A percentile compares a stretch with the other conserved stretches of the same genome.
Evolutionary conservation across 164 flowering plant species (phyloP).

Genomic region (Aristolochia contorta): DNA sequence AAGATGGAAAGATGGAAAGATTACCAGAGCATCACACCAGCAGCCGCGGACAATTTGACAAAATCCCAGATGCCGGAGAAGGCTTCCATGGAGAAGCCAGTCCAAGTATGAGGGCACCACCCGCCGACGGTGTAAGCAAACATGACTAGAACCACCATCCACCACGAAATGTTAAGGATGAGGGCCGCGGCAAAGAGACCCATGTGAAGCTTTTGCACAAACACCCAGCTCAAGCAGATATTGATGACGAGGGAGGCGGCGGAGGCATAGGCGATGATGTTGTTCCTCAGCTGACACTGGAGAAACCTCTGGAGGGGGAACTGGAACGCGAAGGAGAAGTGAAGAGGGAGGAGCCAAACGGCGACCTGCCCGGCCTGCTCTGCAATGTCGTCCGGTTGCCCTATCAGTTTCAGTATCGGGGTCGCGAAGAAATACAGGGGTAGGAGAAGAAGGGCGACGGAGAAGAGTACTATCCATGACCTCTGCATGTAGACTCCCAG

Average conservation of each 20-base stretch:
- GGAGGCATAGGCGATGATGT: constrained; percentile 30
- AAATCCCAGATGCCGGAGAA: constrained; percentile 41
- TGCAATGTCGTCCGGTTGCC: constrained; percentile 53
- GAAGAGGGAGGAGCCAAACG: constrained; percentile 34
- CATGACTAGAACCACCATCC: constrained; percentile 26
- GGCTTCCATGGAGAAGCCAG: constrained; percentile 38
- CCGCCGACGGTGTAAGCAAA: constrained; percentile 27
- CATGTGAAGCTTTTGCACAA: constrained; percentile 19
- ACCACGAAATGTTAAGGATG: constrained; percentile 40
- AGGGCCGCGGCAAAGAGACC: constrained; percentile 37
- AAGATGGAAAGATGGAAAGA: background rate
- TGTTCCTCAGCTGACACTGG: constrained; percentile 43
- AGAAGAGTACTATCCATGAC: constrained; percentile 68
- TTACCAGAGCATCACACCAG: constrained; percentile 50
- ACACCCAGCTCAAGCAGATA: constrained; percentile 29
- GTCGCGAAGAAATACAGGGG: constrained; percentile 60
- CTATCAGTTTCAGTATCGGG: constrained; percentile 46
- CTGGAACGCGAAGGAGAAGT: constrained; percentile 37
- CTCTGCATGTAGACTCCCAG: constrained; percentile 78
- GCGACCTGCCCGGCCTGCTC: constrained; percentile 43
- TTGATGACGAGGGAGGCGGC: constrained; percentile 24
- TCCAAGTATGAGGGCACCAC: constrained; percentile 45
- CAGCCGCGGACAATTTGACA: constrained; percentile 35
- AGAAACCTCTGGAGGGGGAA: constrained; percentile 43
- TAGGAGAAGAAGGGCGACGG: constrained; percentile 29